Evolutionary conservation across 78 protist genomes (phyloP).

Genomic region (Dictyostelium intermedium): DNA sequence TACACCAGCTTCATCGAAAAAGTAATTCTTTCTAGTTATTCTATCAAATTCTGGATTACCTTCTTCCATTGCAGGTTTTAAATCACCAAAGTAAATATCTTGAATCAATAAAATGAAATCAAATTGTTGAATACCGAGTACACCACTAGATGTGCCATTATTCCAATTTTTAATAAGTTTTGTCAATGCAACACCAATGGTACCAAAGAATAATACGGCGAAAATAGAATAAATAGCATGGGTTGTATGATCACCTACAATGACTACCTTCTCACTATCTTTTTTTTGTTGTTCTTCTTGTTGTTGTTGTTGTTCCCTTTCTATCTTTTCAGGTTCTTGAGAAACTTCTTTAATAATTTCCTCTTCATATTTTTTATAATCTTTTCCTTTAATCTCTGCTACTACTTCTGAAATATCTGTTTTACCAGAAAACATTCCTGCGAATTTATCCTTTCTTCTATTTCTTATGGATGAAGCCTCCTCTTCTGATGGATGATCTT

Average conservation of each 20-base stretch:
- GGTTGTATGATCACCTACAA: neutral
- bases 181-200: neutral
- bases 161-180: neutral
- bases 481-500: neutral
- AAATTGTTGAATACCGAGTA: neutral
- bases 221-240: neutral
- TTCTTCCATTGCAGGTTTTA: neutral
- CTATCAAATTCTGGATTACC: neutral
- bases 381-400: neutral
- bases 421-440: neutral
- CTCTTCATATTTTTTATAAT: neutral
- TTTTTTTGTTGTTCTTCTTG: no score
- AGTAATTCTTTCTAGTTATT: neutral
- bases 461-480: neutral
- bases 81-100: slow-evolving; percentile 1
- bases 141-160: neutral
- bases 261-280: neutral
- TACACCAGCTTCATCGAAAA: neutral
- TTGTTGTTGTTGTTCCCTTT: no score
- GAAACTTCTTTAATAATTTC: no score
- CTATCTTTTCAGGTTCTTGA: no score
- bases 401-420: neutral
- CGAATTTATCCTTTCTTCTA: neutral
- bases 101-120: neutral
- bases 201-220: neutral